A percentile compares a stretch with the other conserved stretches of the same genome.
Evolutionary conservation across 1,284 basidiomycete genomes (phyloP).

Genomic region (Kwoniella shivajii): DNA sequence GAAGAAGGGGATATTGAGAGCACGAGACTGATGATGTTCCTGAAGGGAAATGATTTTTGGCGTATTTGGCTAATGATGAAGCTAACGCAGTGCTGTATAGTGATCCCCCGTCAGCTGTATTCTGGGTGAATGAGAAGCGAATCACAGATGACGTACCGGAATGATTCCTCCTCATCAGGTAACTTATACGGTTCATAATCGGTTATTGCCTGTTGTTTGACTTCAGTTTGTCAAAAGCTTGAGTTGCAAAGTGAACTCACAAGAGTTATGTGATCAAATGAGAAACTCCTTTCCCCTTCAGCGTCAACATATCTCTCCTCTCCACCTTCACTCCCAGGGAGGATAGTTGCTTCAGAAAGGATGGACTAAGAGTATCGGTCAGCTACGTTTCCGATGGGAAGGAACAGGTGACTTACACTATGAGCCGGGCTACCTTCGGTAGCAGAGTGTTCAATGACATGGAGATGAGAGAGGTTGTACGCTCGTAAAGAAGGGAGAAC

Average conservation of each 20-base stretch:
- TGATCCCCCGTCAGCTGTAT: not conserved
- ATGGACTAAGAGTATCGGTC: conserved; percentile 29
- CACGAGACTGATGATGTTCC: conserved; percentile 72
- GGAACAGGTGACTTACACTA: conserved; percentile 21
- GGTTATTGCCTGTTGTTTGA: conserved; percentile 67
- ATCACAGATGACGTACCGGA: conserved; percentile 62
- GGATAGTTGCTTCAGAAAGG: conserved; percentile 39
- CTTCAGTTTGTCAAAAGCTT: not conserved
- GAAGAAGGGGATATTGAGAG: conserved; percentile 42
- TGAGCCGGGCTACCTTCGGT: conserved; percentile 29
- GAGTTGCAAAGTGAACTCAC: conserved; percentile 56
- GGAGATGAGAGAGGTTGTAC: conserved; percentile 84
- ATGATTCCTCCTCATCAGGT: conserved; percentile 67
- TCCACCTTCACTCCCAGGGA: conserved; percentile 37
- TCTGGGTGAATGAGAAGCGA: not conserved
- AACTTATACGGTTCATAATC: conserved; percentile 67
- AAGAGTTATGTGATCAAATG: conserved; percentile 76
- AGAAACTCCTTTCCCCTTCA: conserved; percentile 71
- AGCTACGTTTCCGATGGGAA: not conserved
- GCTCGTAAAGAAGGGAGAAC: conserved; percentile 73
- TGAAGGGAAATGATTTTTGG: conserved; percentile 73
- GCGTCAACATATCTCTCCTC: conserved; percentile 79
- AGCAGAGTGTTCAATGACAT: conserved; percentile 66
- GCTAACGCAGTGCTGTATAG: conserved; percentile 67
- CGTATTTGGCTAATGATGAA: conserved; percentile 66